Evolutionary conservation across 2,329 filamentous ascomycete species (phyloP).

Genomic region (Samsoniella hepiali): DNA sequence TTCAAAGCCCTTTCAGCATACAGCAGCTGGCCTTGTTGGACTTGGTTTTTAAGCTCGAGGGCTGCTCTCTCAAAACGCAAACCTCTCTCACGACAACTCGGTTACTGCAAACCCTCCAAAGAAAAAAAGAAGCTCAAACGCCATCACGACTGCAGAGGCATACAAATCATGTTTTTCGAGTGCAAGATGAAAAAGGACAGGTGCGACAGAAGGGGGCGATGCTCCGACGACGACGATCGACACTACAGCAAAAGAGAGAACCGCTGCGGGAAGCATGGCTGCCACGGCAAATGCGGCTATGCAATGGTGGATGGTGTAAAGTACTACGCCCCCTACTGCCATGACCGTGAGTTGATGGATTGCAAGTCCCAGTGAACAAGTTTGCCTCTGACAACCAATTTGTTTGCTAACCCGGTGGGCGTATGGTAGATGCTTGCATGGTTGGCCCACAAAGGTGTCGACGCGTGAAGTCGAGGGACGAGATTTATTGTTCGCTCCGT

Average conservation of each 20-base stretch:
- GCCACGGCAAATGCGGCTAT: constrained; percentile 4
- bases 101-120: neutral
- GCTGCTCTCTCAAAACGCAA: neutral
- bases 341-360: neutral
- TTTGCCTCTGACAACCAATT: too few relatives aligned
- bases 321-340: neutral
- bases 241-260: neutral
- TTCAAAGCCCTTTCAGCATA: neutral
- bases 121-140: neutral
- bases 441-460: constrained; percentile 5
- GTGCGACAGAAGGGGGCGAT: neutral
- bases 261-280: neutral
- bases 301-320: neutral
- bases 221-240: neutral
- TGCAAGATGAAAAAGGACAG: neutral
- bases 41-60: neutral
- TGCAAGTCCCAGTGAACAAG: neutral
- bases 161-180: neutral
- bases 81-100: too few relatives aligned
- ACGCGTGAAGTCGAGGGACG: neutral
- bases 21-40: neutral
- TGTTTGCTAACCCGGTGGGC: neutral
- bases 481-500: constrained; percentile 6
- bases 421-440: neutral
- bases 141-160: too few relatives aligned